phyloP scores from a whole-genome alignment of 805 yeast genomes.

The Yamadazyma paraphyllophila region DNA sequence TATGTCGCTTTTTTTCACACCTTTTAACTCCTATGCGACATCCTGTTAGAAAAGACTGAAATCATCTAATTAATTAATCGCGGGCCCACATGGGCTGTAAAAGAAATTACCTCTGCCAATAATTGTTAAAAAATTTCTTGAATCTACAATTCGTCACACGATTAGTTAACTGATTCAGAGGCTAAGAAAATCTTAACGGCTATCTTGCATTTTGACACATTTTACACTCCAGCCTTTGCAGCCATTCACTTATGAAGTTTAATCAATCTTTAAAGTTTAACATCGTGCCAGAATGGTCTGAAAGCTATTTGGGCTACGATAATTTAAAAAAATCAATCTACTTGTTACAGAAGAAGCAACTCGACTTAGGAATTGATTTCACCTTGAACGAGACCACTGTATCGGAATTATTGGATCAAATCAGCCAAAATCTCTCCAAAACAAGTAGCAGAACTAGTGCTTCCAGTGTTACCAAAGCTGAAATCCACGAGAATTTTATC shows the following conservation, averaged over 20 bases:
- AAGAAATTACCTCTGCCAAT: constrained; percentile 4
- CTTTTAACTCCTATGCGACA: neutral
- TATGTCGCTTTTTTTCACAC: neutral
- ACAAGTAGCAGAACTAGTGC: constrained; percentile 3
- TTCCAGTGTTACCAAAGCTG: constrained; percentile 1
- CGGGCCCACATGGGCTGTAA: constrained; percentile 10
- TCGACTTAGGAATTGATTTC: constrained; percentile 16
- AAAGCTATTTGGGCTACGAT: constrained; percentile 43
- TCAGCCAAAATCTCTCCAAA: constrained; percentile 3
- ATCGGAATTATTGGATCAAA: constrained; percentile 6
- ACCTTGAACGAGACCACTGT: constrained; percentile 1
- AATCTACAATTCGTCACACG: constrained; percentile 12
- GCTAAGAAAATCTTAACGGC: constrained; percentile 4
- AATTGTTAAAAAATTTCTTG: constrained; percentile 8
- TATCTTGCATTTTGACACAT: constrained; percentile 9
- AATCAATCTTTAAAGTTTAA: constrained; percentile 49
- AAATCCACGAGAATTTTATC: neutral
- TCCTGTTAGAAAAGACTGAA: neutral
- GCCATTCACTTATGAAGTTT: constrained; percentile 39
- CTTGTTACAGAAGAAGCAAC: constrained; percentile 45
- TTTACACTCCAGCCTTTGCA: neutral
- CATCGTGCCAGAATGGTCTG: constrained; percentile 56
- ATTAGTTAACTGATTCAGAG: constrained; percentile 8
- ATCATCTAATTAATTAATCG: constrained; percentile 1
- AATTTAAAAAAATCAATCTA: constrained; percentile 57